Evolutionary conservation across 192 early-diverging fungal species (phyloP).

Genomic region (Haplosporangium gracile): DNA sequence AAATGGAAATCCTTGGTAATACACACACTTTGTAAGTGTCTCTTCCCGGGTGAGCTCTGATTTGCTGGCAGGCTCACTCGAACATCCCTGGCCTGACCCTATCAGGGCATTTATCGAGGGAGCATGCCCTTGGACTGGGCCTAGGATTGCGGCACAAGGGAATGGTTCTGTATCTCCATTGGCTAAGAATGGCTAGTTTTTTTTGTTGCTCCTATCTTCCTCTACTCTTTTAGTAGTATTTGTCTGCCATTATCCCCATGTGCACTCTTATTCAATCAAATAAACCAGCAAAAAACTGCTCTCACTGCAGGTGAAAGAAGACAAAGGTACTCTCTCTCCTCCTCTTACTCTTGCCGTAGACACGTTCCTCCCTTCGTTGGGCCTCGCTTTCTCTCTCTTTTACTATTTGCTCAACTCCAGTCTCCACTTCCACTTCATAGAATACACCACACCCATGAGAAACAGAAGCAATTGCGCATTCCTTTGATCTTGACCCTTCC

Average conservation of each 20-base stretch:
- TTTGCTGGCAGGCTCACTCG: constrained; percentile 16
- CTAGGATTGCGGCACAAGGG: constrained; percentile 36
- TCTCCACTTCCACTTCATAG: not conserved
- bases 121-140: constrained; percentile 15
- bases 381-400: not conserved
- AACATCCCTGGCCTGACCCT: constrained; percentile 26
- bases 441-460: not conserved
- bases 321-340: not conserved
- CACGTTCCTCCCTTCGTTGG: not conserved
- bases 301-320: not conserved
- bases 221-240: not conserved
- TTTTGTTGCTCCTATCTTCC: not conserved
- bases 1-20: not conserved
- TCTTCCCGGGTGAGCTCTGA: not conserved
- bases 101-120: constrained; percentile 19
- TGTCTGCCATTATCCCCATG: not conserved
- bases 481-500: not conserved
- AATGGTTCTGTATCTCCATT: constrained; percentile 17
- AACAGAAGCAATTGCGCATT: constrained; percentile 1
- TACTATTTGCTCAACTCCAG: not conserved
- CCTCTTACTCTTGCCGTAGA: not conserved
- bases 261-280: constrained; percentile 2
- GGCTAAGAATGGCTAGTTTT: not conserved
- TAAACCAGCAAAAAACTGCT: too few species aligned
- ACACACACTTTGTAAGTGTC: not conserved